Base-by-base conservation (phyloP, 495 filamentous ascomycete species). In the Aspergillus mulundensis region DNA sequence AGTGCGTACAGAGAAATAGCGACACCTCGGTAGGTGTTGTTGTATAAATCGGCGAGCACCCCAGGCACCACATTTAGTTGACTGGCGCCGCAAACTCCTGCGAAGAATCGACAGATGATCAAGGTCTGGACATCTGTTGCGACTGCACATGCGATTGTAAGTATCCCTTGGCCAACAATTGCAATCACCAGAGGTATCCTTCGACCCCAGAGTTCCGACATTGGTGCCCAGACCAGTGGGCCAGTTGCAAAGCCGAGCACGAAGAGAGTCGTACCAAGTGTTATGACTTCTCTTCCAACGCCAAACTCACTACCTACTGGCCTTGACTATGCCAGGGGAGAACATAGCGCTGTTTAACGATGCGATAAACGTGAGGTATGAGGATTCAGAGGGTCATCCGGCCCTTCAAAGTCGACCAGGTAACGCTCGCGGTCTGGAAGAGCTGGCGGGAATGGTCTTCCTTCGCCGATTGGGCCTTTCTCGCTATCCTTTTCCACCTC, bases 281-380 rank as follows among this genome's bases (percentile, higher is more conserved):
- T 80, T 15, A 76, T 77, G 0, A 87, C 71, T 28, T 80, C 77
- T 1, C 67, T 63, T 19, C 73, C 72, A 40, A 84, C 69, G 19
- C 77, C 25, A 60, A 87, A 86, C 14, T 78, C 74, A 1, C n/a
- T 34, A 36, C 81, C n/a, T 34, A 36, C 81, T 72, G 43, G 87
- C 76, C 50, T 82, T 68, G 5, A 67, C 62, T 14, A 85, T 68
- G 38, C 85, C 84, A 5, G 86, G 84, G 24, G 81, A 64, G 54
- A 84, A 89, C 7, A 84, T 86, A 3, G 86, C 85, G 7, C 84
- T 87, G 28, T 80, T 82, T 41, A 91, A 83, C 10, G 87, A 76
- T 3, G 88, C 84, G 19, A 79, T 77, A 16, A 90, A 71, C 0
- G 85, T 86, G 8, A 48, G 16, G 32, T 48, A 1, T 30, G 25